phyloP scores from a whole-genome alignment of 2,329 filamentous ascomycete genomes.

The Penicillium sp. region DNA sequence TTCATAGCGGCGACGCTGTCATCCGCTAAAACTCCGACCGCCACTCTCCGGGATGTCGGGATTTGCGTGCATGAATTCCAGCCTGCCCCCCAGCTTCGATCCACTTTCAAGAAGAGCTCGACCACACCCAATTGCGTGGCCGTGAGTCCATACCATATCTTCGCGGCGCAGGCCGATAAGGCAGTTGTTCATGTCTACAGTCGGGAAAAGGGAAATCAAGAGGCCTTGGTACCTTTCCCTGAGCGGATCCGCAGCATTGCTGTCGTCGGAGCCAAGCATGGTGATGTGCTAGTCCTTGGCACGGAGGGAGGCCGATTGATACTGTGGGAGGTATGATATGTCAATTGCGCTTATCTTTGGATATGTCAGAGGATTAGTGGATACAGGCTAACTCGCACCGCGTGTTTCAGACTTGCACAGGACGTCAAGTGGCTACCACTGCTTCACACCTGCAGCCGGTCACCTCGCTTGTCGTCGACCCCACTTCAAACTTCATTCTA shows the following conservation, averaged over 20 bases:
- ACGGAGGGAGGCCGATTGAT: slow-evolving; percentile 84
- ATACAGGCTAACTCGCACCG: slow-evolving; percentile 4
- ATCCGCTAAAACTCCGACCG: slow-evolving; percentile 43
- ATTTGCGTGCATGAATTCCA: slow-evolving; percentile 84
- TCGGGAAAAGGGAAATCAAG: slow-evolving; percentile 78
- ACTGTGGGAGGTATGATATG: slow-evolving; percentile 78
- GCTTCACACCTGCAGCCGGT: slow-evolving; percentile 54
- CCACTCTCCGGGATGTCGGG: slow-evolving; percentile 71
- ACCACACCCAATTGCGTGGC: slow-evolving; percentile 77
- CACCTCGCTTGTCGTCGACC: slow-evolving; percentile 70
- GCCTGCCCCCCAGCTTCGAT: slow-evolving; percentile 72
- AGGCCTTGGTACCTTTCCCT: slow-evolving; percentile 82
- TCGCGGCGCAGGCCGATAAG: slow-evolving; percentile 88
- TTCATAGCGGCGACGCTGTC: slow-evolving; percentile 48
- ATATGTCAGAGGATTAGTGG: neutral
- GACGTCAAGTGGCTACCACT: slow-evolving; percentile 46
- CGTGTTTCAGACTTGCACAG: slow-evolving; percentile 42
- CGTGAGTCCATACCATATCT: slow-evolving; percentile 78
- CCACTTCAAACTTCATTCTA: slow-evolving; percentile 57
- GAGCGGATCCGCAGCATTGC: slow-evolving; percentile 80
- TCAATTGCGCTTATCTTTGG: neutral
- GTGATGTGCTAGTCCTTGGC: slow-evolving; percentile 70
- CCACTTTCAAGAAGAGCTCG: slow-evolving; percentile 89
- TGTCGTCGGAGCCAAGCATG: slow-evolving; percentile 64
- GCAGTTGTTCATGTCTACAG: slow-evolving; percentile 92